These are phyloP conservation scores for Cicer arietinum DNA, from an alignment of 306 rosid species.

Conservation along the genomic window DNA sequence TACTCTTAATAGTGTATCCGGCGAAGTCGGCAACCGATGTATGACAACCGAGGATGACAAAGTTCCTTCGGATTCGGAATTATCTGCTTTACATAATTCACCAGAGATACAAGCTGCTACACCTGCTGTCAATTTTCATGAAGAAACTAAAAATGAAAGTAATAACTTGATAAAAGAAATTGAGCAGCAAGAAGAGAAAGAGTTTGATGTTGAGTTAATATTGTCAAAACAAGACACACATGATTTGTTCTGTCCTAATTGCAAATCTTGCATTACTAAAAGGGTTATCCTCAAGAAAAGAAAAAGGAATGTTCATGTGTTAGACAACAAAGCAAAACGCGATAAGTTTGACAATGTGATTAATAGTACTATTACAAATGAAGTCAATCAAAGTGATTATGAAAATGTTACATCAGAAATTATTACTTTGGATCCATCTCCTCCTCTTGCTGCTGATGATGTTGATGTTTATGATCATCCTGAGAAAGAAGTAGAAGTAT, in stretches of 20 bases:
- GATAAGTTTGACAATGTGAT: constrained; percentile 32
- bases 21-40: constrained; percentile 24
- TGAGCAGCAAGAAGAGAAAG: constrained; percentile 40
- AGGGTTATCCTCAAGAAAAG: constrained; percentile 61
- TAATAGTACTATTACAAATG: constrained; percentile 15
- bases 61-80: constrained; percentile 23
- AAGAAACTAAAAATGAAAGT: constrained; percentile 37
- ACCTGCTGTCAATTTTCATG: not conserved
- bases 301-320: constrained; percentile 39
- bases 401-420: constrained; percentile 15
- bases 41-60: constrained; percentile 18
- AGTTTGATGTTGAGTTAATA: constrained; percentile 57
- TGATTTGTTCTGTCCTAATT: constrained; percentile 62
- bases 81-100: constrained; percentile 34
- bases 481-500: constrained; percentile 49
- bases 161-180: constrained; percentile 40
- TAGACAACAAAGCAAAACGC: constrained; percentile 35
- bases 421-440: constrained; percentile 37
- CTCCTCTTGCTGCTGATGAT: not conserved
- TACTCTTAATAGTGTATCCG: constrained; percentile 30
- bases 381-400: constrained; percentile 33
- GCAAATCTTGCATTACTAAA: constrained; percentile 59
- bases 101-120: constrained; percentile 26
- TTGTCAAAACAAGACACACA: constrained; percentile 63
- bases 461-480: constrained; percentile 5